These are phyloP conservation scores for Pichia sp. DNA, from an alignment of 1,139 yeast species.

Conservation along the genomic window DNA sequence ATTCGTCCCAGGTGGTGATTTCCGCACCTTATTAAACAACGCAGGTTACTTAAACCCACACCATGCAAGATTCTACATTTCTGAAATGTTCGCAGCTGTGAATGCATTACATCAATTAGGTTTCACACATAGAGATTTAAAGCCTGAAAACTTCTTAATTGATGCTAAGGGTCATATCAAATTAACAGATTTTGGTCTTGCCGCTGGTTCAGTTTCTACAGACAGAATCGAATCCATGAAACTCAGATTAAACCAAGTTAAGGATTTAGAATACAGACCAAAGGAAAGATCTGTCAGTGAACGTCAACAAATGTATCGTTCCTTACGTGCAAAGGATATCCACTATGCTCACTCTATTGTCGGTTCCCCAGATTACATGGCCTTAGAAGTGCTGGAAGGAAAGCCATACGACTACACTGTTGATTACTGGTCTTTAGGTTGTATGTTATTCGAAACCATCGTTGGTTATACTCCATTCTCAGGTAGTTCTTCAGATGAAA, in stretches of 20 bases:
- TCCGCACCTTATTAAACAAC: slow-evolving; percentile 88
- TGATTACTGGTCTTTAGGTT: slow-evolving; percentile 98
- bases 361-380: slow-evolving; percentile 99
- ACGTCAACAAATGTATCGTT: slow-evolving; percentile 81
- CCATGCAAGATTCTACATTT: slow-evolving; percentile 91
- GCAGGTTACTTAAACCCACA: slow-evolving; percentile 93
- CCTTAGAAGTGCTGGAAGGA: slow-evolving; percentile 94
- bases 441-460: slow-evolving; percentile 88
- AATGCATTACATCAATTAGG: slow-evolving; percentile 94
- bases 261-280: slow-evolving; percentile 68
- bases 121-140: slow-evolving; percentile 94
- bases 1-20: slow-evolving; percentile 99
- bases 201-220: slow-evolving; percentile 93
- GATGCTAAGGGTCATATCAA: slow-evolving; percentile 96
- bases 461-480: slow-evolving; percentile 98
- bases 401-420: slow-evolving; percentile 92
- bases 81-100: slow-evolving; percentile 96
- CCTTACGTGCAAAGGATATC: slow-evolving; percentile 60
- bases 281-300: slow-evolving; percentile 79
- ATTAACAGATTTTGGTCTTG: slow-evolving; percentile 95
- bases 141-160: slow-evolving; percentile 95
- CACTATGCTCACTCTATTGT: slow-evolving; percentile 94
- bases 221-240: slow-evolving; percentile 95
- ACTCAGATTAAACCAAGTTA: slow-evolving; percentile 76
- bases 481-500: slow-evolving; percentile 91